phyloP scores from a whole-genome alignment of 2,329 filamentous ascomycete species.

The Exserohilum turcica region DNA sequence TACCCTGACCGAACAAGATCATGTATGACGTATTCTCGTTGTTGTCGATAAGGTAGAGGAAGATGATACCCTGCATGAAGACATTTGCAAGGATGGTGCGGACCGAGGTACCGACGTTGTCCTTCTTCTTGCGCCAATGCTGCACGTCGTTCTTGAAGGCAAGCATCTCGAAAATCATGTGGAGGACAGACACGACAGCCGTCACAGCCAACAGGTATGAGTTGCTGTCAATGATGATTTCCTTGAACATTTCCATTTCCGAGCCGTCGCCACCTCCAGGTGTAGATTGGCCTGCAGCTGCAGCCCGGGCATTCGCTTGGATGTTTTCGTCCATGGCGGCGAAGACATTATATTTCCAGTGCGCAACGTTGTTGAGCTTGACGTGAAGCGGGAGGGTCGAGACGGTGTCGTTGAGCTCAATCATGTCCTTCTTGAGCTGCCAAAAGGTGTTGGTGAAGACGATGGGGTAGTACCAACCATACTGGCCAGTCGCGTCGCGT shows the following conservation, averaged over 20 bases:
- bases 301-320: conserved; percentile 79
- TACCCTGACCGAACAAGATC: conserved; percentile 91
- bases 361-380: conserved; percentile 76
- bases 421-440: conserved; percentile 93
- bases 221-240: conserved; percentile 92
- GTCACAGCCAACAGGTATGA: conserved; percentile 87
- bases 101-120: conserved; percentile 94
- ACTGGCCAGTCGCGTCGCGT: conserved; percentile 80
- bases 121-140: conserved; percentile 99
- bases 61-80: conserved; percentile 95
- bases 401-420: conserved; percentile 85
- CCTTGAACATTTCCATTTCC: conserved; percentile 97
- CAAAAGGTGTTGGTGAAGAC: conserved; percentile 96
- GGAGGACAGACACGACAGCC: conserved; percentile 79
- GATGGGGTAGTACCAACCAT: conserved; percentile 92
- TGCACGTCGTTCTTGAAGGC: conserved; percentile 97
- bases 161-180: conserved; percentile 93
- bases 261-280: conserved; percentile 84
- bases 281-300: conserved; percentile 71
- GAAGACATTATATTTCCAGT: conserved; percentile 90
- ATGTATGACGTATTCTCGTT: conserved; percentile 98
- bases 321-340: conserved; percentile 84
- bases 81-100: conserved; percentile 96
- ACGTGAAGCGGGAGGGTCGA: conserved; percentile 81
- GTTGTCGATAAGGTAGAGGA: conserved; percentile 96